Percentiles rank a stretch among this genome's conserved stretches.
These are phyloP conservation scores for Linnemannia hyalina DNA, from an alignment of 192 early-diverging fungal genomes.

Conservation along the genomic window DNA sequence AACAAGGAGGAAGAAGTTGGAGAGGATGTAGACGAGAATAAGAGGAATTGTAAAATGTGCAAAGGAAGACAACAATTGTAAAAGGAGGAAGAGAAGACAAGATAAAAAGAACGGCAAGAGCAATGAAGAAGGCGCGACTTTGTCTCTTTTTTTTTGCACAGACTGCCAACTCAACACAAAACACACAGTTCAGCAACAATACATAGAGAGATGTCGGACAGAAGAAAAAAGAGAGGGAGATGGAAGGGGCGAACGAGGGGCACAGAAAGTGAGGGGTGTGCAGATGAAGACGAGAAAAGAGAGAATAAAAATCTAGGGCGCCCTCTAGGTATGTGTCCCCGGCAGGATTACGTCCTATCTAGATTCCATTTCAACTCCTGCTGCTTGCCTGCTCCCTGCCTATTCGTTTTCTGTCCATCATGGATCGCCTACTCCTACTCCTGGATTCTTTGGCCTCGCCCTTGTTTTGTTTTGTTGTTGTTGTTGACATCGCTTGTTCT, in stretches of 20 bases:
- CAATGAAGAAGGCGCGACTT: too few relatives aligned
- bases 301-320: neutral
- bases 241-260: neutral
- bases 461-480: neutral
- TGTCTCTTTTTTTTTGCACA: too few relatives aligned
- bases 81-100: neutral
- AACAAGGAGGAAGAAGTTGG: neutral
- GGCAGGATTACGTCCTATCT: neutral
- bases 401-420: neutral
- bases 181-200: slow-evolving; percentile 19
- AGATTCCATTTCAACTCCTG: neutral
- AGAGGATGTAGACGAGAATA: neutral
- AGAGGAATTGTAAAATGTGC: neutral
- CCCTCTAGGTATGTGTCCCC: neutral
- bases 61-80: too few relatives aligned
- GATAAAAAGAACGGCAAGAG: neutral
- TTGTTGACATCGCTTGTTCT: neutral
- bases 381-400: neutral
- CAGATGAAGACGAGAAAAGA: neutral
- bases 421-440: neutral
- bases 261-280: neutral
- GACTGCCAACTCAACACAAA: neutral
- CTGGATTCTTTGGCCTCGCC: neutral
- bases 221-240: slow-evolving; percentile 2
- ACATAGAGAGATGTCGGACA: neutral